Conservation (phyloP, 2,329 filamentous ascomycete genomes). For the Graphilbum fragrans region DNA sequence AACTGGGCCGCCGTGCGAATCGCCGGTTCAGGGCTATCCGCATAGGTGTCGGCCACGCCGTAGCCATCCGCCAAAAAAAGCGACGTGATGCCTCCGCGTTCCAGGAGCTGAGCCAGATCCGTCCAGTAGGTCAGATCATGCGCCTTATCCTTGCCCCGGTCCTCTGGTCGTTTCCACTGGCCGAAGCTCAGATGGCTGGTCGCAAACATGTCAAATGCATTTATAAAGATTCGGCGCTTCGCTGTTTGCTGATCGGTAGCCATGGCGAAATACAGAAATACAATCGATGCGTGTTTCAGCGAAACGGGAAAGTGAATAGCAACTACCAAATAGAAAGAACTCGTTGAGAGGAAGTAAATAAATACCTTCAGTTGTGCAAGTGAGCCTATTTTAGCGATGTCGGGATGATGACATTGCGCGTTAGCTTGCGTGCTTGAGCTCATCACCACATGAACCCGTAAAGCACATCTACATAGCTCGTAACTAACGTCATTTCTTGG, state of each 20-base stretch:
- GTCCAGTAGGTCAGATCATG: constrained; percentile 47
- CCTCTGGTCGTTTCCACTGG: background rate
- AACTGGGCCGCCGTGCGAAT: constrained; percentile 50
- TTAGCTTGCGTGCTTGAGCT: too few relatives aligned
- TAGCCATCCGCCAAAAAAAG: constrained; percentile 58
- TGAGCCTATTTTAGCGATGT: too few relatives aligned
- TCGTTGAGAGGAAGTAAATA: too few relatives aligned
- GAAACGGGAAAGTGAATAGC: too few relatives aligned
- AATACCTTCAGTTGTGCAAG: too few relatives aligned
- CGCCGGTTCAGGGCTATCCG: constrained; percentile 32
- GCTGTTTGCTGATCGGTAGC: background rate
- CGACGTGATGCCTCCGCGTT: constrained; percentile 47
- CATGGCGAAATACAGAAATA: too few relatives aligned
- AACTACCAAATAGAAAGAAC: too few relatives aligned
- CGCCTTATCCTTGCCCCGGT: background rate
- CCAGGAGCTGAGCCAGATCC: constrained; percentile 44
- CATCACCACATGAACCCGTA: too few relatives aligned
- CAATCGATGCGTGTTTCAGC: too few relatives aligned
- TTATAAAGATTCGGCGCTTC: background rate
- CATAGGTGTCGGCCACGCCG: constrained; percentile 52
- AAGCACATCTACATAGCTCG: too few relatives aligned
- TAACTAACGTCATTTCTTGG: too few relatives aligned
- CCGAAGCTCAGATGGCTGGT: background rate
- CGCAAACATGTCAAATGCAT: constrained; percentile 1
- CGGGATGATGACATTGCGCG: too few relatives aligned